Percentiles rank a stretch among this genome's conserved stretches.
These are phyloP conservation scores for Yamadazyma aaseri DNA, from an alignment of 1,139 yeast genomes.

Conservation along the genomic window DNA sequence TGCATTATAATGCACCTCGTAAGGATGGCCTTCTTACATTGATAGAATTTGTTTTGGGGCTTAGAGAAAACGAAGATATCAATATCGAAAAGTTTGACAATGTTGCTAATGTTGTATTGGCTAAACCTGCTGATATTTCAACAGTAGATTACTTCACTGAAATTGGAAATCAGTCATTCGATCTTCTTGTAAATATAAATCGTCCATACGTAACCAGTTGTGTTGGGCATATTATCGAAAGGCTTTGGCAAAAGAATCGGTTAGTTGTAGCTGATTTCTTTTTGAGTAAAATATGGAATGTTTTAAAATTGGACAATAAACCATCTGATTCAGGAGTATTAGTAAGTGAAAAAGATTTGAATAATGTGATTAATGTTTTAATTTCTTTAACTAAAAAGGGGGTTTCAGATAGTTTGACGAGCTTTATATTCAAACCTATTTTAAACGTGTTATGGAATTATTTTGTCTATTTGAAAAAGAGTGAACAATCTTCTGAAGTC, in stretches of 20 bases:
- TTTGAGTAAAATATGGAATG: conserved; percentile 47
- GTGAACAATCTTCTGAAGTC: conserved; percentile 41
- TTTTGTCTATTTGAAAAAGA: conserved; percentile 45
- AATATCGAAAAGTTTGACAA: conserved; percentile 63
- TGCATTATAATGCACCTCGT: conserved; percentile 54
- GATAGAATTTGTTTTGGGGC: conserved; percentile 74
- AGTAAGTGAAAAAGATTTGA: conserved; percentile 49
- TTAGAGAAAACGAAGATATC: conserved; percentile 70
- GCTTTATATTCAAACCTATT: conserved; percentile 44
- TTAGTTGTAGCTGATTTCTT: conserved; percentile 60
- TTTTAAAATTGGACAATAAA: conserved; percentile 31
- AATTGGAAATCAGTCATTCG: conserved; percentile 60
- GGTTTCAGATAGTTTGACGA: conserved; percentile 40
- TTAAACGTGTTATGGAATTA: conserved; percentile 61
- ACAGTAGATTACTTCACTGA: conserved; percentile 51
- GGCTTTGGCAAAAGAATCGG: conserved; percentile 52
- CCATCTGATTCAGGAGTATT: conserved; percentile 20
- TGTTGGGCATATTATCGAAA: conserved; percentile 53
- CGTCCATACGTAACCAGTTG: conserved; percentile 62
- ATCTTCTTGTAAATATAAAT: conserved; percentile 56
- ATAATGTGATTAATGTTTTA: conserved; percentile 64
- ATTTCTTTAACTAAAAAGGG: conserved; percentile 59
- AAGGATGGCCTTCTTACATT: conserved; percentile 67
- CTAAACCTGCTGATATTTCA: conserved; percentile 55
- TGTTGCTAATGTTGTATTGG: conserved; percentile 59